phyloP scores from a whole-genome alignment of 345 rosid species.

The Crucihimalaya himalaica region DNA sequence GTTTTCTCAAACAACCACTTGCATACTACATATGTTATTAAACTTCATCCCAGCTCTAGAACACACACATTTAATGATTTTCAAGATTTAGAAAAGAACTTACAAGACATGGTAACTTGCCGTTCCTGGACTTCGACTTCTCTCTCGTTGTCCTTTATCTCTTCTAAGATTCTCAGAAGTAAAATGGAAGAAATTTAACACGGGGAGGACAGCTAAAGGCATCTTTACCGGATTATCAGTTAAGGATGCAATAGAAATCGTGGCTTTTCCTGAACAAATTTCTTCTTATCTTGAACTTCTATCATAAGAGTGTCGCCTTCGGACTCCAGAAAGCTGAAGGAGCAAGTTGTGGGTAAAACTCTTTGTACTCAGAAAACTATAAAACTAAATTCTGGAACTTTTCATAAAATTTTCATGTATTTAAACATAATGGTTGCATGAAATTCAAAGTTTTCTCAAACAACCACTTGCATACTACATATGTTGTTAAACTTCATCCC shows the following conservation, averaged over 20 bases:
- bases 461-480: neutral
- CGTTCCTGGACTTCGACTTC: no score
- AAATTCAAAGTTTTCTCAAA: neutral
- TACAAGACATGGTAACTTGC: no score
- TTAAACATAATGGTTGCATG: neutral
- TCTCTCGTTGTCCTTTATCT: no score
- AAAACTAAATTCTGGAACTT: neutral
- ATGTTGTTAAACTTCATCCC: neutral
- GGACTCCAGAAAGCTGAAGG: conserved; percentile 79
- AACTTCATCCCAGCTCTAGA: no score
- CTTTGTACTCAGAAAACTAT: neutral
- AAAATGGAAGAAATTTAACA: conserved; percentile 17
- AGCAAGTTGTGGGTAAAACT: conserved; percentile 29
- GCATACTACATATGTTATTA: no score
- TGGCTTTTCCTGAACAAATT: conserved; percentile 71
- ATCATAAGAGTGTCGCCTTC: conserved; percentile 78
- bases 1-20: no score
- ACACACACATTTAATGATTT: no score
- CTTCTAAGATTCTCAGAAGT: conserved; percentile 6
- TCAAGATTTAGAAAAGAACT: no score
- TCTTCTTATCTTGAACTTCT: conserved; percentile 79
- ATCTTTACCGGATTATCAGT: conserved; percentile 71
- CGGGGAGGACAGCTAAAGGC: conserved; percentile 1
- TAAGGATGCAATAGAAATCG: conserved; percentile 67
- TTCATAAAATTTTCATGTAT: neutral